Percentiles rank a stretch among this genome's conserved stretches.
These are phyloP conservation scores for Gracilaria vermiculophylla DNA, from an alignment of 23 red algal genomes.

Conservation along the genomic window DNA sequence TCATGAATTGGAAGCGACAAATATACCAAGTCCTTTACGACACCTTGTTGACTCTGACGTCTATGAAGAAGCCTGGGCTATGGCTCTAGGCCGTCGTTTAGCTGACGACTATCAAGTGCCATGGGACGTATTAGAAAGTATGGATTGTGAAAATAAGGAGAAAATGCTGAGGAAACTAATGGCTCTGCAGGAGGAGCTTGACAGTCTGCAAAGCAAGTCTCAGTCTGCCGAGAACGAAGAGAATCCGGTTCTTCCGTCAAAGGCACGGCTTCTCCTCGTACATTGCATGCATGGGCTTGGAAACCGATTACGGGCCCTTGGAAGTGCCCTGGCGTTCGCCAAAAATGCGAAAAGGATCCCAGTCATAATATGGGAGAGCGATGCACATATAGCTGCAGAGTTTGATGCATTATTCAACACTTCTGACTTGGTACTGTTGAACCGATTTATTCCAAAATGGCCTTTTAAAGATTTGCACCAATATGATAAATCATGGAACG, in stretches of 20 bases:
- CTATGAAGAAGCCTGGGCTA: conserved; percentile 64
- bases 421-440: conserved; percentile 43
- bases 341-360: conserved; percentile 29
- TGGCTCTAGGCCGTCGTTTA: conserved; percentile 74
- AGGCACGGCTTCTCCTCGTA: conserved; percentile 53
- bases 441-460: conserved; percentile 52
- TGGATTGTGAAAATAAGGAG: conserved; percentile 53
- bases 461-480: conserved; percentile 51
- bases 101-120: conserved; percentile 69
- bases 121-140: conserved; percentile 74
- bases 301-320: conserved; percentile 73
- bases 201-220: not conserved
- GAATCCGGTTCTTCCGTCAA: not conserved
- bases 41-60: conserved; percentile 30
- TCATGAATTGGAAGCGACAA: conserved; percentile 24
- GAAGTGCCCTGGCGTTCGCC: conserved; percentile 68
- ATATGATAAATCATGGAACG: conserved; percentile 52
- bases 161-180: conserved; percentile 48
- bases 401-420: conserved; percentile 69
- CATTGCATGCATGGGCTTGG: conserved; percentile 80
- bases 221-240: not conserved
- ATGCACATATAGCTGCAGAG: conserved; percentile 75
- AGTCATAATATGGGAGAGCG: conserved; percentile 80
- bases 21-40: conserved; percentile 42
- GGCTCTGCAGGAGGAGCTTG: conserved; percentile 45